Base-by-base conservation (phyloP, 495 filamentous ascomycete species). In the Saxophila tyrrhenica region DNA sequence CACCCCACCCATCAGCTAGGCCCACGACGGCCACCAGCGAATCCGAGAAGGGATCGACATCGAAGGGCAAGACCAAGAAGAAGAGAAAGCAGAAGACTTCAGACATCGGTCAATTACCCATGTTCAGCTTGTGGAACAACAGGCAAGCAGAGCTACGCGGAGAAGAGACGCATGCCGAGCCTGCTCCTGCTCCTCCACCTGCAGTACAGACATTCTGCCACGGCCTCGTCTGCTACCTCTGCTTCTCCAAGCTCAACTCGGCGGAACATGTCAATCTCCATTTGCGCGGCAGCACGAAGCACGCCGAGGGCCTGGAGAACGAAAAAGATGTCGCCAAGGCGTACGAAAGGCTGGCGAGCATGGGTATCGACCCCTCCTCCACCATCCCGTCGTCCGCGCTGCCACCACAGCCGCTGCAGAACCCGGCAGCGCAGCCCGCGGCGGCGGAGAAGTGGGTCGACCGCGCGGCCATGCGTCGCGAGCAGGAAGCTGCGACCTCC, bases 41-140 rank as follows among this genome's bases (percentile, higher is more conserved):
- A 38, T 10, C 11, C 25, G 17, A 17, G n/a, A 9, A 19, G 11
- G 16, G 2, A n/a, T 9, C 13, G 7, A 29, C 32, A 23, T 17
- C 19, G 9, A 43, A 41, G 50, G 16, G 9, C 48, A 89, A 81
- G 52, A 69, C 72, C 9, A 94, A 89, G 69, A 91, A n/a, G n/a
- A n/a, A n/a, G n/a, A n/a, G n/a, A n/a, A n/a, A n/a, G n/a, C n/a
- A n/a, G n/a, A 92, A 85, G 61, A 78, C 75, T 69, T 48, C 56
- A n/a, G 39, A 23, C 20, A n/a, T 75, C 55, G 72, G 77, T 11
- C 70, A 77, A 50, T 77, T 80, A 1, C 72, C 78, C 16, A 86
- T 94, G 61, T 73, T 95, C 32, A 84, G 92, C 68, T 86, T 89
- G 67, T 95, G 89, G 89, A 80, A 83, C 49, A 84, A 90, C 62